phyloP scores from a whole-genome alignment of 192 early-diverging fungal species.

The Backusella australiensis region DNA sequence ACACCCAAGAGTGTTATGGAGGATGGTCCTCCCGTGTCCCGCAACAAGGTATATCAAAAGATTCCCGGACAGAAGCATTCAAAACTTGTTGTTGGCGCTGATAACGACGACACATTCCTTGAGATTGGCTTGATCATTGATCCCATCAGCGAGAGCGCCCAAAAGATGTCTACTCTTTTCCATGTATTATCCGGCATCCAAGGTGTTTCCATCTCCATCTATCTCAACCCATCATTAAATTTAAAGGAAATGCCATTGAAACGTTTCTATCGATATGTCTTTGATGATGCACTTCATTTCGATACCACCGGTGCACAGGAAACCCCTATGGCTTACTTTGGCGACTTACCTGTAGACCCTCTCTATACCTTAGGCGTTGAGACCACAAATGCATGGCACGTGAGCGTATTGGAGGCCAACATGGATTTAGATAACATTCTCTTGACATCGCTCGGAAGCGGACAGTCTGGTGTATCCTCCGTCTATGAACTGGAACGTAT shows the following conservation, averaged over 20 bases:
- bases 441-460: slow-evolving; percentile 45
- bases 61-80: slow-evolving; percentile 9
- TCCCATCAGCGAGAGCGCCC: slow-evolving; percentile 76
- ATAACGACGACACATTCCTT: slow-evolving; percentile 29
- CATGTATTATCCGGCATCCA: slow-evolving; percentile 61
- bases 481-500: slow-evolving; percentile 80
- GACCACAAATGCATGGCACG: slow-evolving; percentile 87
- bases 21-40: neutral
- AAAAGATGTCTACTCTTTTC: slow-evolving; percentile 77
- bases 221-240: slow-evolving; percentile 57
- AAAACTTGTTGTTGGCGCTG: slow-evolving; percentile 12
- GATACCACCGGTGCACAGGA: slow-evolving; percentile 34
- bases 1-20: neutral
- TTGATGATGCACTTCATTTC: slow-evolving; percentile 62
- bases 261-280: slow-evolving; percentile 89
- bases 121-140: slow-evolving; percentile 64
- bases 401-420: slow-evolving; percentile 73
- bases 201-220: slow-evolving; percentile 63
- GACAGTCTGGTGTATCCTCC: slow-evolving; percentile 57
- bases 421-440: slow-evolving; percentile 94
- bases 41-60: slow-evolving; percentile 19
- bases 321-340: slow-evolving; percentile 65
- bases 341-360: slow-evolving; percentile 69
- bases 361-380: slow-evolving; percentile 89
- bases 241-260: slow-evolving; percentile 74